Evolutionary conservation across 2,329 filamentous ascomycete genomes (phyloP).

Genomic region (Fonsecaea nubica): DNA sequence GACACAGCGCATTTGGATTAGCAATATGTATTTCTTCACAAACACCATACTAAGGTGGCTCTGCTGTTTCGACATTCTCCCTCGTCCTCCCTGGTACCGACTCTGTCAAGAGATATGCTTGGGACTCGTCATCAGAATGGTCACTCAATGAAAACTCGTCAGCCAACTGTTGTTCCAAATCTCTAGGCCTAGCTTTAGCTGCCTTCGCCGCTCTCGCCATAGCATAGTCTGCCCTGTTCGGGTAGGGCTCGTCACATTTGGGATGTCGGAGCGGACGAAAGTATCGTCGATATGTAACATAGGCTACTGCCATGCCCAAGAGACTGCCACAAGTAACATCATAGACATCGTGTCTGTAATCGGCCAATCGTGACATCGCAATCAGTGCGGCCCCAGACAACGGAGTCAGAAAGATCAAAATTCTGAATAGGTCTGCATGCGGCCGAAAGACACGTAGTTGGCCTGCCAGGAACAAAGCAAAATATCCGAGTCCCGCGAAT

Average conservation of each 20-base stretch:
- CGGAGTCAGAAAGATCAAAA: constrained; percentile 62
- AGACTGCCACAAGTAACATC: constrained; percentile 65
- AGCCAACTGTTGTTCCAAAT: constrained; percentile 34
- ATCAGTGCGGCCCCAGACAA: constrained; percentile 65
- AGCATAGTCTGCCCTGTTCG: constrained; percentile 34
- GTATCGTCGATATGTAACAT: constrained; percentile 66
- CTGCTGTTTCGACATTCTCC: constrained; percentile 8
- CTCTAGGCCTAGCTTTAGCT: constrained; percentile 14
- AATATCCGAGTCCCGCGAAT: constrained; percentile 66
- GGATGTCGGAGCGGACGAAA: constrained; percentile 61
- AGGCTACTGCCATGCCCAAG: constrained; percentile 62
- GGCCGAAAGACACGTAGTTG: constrained; percentile 67
- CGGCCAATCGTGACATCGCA: constrained; percentile 66
- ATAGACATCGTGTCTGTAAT: constrained; percentile 69
- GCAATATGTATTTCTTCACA: constrained; percentile 1
- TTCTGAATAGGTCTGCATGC: constrained; percentile 62
- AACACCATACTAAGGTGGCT: constrained; percentile 26
- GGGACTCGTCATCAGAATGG: constrained; percentile 32
- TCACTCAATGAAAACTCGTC: constrained; percentile 38
- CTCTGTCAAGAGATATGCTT: constrained; percentile 31
- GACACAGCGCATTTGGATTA: constrained; percentile 1
- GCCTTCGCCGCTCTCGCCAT: constrained; percentile 13
- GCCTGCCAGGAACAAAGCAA: constrained; percentile 56
- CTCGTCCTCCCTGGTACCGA: constrained; percentile 9
- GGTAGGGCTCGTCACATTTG: constrained; percentile 60